These are phyloP conservation scores for Tolypocladium ovalisporum DNA, from an alignment of 2,329 filamentous ascomycete genomes.

Conservation along the genomic window DNA sequence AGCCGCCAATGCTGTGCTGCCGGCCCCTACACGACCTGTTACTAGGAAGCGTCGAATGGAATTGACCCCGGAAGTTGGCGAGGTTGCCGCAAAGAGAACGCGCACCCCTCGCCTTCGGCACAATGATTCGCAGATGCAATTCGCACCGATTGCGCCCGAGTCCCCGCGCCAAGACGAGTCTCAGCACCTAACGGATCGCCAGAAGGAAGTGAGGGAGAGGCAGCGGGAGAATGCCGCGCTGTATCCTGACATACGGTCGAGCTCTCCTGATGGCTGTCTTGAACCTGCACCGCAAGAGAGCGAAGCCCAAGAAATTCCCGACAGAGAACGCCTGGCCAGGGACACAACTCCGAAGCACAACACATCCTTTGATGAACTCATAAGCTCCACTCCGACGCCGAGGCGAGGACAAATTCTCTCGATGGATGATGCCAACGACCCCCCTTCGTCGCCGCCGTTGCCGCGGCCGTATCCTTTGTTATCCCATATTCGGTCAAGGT, in stretches of 20 bases:
- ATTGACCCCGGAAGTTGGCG: slow-evolving; percentile 13
- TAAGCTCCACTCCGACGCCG: slow-evolving; percentile 51
- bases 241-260: slow-evolving; percentile 58
- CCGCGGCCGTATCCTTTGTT: slow-evolving; percentile 40
- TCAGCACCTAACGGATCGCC: slow-evolving; percentile 66
- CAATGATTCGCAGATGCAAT: slow-evolving; percentile 73
- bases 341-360: slow-evolving; percentile 34
- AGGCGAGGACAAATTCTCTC: slow-evolving; percentile 40
- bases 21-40: slow-evolving; percentile 9
- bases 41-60: slow-evolving; percentile 18
- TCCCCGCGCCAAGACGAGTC: slow-evolving; percentile 45
- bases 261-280: slow-evolving; percentile 16
- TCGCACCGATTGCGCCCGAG: slow-evolving; percentile 57
- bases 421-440: slow-evolving; percentile 39
- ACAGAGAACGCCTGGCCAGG: slow-evolving; percentile 14
- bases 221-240: slow-evolving; percentile 57
- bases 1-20: slow-evolving; percentile 5
- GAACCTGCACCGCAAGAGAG: slow-evolving; percentile 8
- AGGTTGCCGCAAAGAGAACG: slow-evolving; percentile 14
- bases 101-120: slow-evolving; percentile 52
- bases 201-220: slow-evolving; percentile 65
- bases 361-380: slow-evolving; percentile 36
- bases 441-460: slow-evolving; percentile 48
- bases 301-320: slow-evolving; percentile 3
- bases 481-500: slow-evolving; percentile 39